phyloP scores from a whole-genome alignment of 495 filamentous ascomycete species.

The Podospora didyma region DNA sequence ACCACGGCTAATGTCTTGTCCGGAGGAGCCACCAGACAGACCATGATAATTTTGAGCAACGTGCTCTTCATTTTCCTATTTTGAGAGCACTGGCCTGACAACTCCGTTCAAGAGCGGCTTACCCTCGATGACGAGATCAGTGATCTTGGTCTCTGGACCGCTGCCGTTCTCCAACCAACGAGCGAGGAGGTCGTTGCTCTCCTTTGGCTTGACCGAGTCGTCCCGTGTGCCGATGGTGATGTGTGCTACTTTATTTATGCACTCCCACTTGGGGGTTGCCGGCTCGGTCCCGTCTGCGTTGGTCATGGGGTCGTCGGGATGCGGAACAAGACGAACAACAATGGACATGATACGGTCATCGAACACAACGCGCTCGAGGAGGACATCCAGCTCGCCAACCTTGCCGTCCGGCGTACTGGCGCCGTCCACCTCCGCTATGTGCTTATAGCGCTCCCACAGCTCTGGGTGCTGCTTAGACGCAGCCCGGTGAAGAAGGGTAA shows the following conservation, averaged over 20 bases:
- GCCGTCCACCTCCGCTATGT: constrained; percentile 41
- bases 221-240: constrained; percentile 81
- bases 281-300: constrained; percentile 16
- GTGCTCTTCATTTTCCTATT: constrained; percentile 27
- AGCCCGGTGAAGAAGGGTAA: constrained; percentile 85
- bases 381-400: constrained; percentile 45
- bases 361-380: constrained; percentile 65
- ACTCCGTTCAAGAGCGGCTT: constrained; percentile 36
- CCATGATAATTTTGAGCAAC: not conserved
- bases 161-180: constrained; percentile 57
- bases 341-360: constrained; percentile 84
- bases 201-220: constrained; percentile 75
- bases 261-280: constrained; percentile 51
- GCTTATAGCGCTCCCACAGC: constrained; percentile 65
- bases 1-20: too few relatives aligned
- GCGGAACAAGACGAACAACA: constrained; percentile 60
- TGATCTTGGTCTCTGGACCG: constrained; percentile 40
- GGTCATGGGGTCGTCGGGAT: constrained; percentile 29
- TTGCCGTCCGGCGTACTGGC: constrained; percentile 29
- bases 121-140: constrained; percentile 45
- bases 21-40: too few relatives aligned
- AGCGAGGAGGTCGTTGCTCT: constrained; percentile 80
- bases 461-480: constrained; percentile 52
- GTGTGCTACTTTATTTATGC: constrained; percentile 75
- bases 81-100: constrained; percentile 42